Evolutionary conservation across 2,329 filamentous ascomycete species (phyloP).

Genomic region (Achaetomium macrosporum): DNA sequence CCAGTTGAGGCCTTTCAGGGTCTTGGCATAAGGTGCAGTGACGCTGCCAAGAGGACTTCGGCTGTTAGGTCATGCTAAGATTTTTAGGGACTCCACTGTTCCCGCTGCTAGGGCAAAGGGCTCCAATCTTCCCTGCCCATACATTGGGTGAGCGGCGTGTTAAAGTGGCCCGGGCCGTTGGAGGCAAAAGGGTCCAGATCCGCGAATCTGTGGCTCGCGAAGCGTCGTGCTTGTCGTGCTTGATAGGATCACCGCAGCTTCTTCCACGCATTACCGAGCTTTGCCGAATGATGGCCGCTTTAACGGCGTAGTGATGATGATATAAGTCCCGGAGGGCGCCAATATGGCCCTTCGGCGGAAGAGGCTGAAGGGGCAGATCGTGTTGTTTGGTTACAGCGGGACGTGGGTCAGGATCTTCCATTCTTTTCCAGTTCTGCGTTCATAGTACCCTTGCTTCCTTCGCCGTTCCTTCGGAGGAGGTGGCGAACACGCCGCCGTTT

Average conservation of each 20-base stretch:
- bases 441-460: no score
- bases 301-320: neutral
- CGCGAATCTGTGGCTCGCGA: constrained; percentile 10
- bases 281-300: constrained; percentile 11
- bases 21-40: constrained; percentile 10
- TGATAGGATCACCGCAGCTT: constrained; percentile 10
- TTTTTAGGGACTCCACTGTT: constrained; percentile 14
- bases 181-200: neutral
- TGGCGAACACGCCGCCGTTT: no score
- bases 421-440: neutral
- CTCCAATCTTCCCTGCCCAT: neutral
- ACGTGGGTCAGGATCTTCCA: neutral
- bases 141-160: constrained; percentile 11
- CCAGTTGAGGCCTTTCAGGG: no score
- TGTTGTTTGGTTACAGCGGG: neutral
- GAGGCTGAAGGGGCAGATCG: neutral
- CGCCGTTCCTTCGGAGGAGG: no score
- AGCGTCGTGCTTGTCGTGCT: constrained; percentile 1
- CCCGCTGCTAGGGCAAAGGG: constrained; percentile 10
- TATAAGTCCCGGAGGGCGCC: constrained; percentile 9
- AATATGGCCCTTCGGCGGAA: neutral
- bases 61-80: no score
- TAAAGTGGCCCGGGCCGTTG: neutral
- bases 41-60: neutral
- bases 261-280: constrained; percentile 8